These are phyloP conservation scores for Pedinophyceae sp. DNA, from an alignment of 139 green algal genomes.

Conservation along the genomic window DNA sequence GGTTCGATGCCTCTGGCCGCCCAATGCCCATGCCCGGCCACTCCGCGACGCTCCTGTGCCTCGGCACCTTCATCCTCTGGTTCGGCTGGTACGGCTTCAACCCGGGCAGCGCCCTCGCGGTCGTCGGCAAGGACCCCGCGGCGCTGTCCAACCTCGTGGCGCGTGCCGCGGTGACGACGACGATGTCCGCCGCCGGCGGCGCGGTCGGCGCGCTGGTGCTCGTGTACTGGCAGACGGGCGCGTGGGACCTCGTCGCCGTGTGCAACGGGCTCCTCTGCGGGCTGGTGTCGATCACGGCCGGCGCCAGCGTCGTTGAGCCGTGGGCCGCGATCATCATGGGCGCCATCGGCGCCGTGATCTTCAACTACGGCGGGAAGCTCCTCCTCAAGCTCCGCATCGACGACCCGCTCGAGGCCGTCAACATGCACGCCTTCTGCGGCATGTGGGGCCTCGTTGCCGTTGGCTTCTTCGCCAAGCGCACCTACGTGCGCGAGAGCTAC, in stretches of 20 bases:
- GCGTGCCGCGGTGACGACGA: conserved; percentile 44
- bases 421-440: conserved; percentile 16
- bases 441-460: conserved; percentile 15
- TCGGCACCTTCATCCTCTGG: conserved; percentile 63
- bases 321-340: conserved; percentile 18
- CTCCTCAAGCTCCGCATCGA: conserved; percentile 26
- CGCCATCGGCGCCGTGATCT: conserved; percentile 11
- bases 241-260: not conserved
- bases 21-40: conserved; percentile 32
- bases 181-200: conserved; percentile 31
- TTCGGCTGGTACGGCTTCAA: conserved; percentile 77
- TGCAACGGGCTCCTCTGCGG: conserved; percentile 15
- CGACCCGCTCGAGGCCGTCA: conserved; percentile 24
- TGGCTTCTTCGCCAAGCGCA: conserved; percentile 27
- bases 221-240: not conserved
- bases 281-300: conserved; percentile 23
- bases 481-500: conserved; percentile 18
- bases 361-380: conserved; percentile 12
- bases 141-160: conserved; percentile 21
- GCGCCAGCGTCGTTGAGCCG: conserved; percentile 17
- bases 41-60: conserved; percentile 24
- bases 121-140: no score
- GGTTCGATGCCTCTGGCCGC: conserved; percentile 64
- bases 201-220: conserved; percentile 39
- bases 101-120: conserved; percentile 26